Evolutionary conservation across 2,329 filamentous ascomycete species (phyloP).

Genomic region (Nectriaceae sp.): DNA sequence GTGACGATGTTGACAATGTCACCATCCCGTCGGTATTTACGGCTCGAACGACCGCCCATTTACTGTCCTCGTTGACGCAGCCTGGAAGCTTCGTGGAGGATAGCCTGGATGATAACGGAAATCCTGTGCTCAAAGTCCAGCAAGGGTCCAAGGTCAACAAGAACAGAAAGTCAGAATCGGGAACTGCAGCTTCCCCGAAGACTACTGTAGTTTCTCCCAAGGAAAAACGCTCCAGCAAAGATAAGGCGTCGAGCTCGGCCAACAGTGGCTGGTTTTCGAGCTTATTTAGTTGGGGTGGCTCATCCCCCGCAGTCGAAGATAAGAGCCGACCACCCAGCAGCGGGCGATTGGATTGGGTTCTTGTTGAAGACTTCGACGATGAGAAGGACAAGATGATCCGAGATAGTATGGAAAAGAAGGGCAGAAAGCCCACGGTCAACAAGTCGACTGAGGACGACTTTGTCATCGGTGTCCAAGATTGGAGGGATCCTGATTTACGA

Average conservation of each 20-base stretch:
- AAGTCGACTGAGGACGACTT: slow-evolving; percentile 51
- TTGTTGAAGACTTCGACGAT: slow-evolving; percentile 67
- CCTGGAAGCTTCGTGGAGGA: slow-evolving; percentile 65
- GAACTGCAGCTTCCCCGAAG: slow-evolving; percentile 19
- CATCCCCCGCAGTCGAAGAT: slow-evolving; percentile 5
- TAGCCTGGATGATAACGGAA: slow-evolving; percentile 60
- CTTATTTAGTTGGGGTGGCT: slow-evolving; percentile 35
- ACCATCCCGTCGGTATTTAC: slow-evolving; percentile 95
- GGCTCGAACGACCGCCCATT: slow-evolving; percentile 88
- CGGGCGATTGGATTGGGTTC: slow-evolving; percentile 73
- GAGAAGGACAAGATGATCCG: slow-evolving; percentile 47
- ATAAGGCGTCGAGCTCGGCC: slow-evolving; percentile 4
- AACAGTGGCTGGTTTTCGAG: slow-evolving; percentile 47
- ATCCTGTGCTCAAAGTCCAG: slow-evolving; percentile 55
- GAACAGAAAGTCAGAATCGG: slow-evolving; percentile 37
- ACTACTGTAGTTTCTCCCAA: neutral
- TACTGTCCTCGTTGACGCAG: slow-evolving; percentile 85
- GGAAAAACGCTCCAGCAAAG: neutral
- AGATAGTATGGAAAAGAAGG: slow-evolving; percentile 43
- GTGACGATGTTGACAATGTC: slow-evolving; percentile 85
- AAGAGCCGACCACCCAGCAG: slow-evolving; percentile 66
- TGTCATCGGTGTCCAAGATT: slow-evolving; percentile 83
- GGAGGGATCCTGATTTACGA: slow-evolving; percentile 70
- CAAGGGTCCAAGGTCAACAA: slow-evolving; percentile 44
- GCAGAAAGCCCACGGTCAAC: slow-evolving; percentile 11